Evolutionary conservation across 257 asterid species (phyloP).

Genomic region (Nicotiana attenuata): DNA sequence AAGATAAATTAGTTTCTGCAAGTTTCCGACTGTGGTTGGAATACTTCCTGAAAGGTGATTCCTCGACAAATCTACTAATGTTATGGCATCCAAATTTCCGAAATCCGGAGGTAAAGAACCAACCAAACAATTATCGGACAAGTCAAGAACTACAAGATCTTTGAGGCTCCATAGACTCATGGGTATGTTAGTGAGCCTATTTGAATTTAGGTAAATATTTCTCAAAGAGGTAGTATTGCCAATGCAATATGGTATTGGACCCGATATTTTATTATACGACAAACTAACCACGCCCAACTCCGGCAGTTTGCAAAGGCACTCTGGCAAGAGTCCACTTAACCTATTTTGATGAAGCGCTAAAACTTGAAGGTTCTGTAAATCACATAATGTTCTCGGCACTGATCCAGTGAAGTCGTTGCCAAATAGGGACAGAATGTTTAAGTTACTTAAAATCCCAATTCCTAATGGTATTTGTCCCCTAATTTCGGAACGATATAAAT

Average conservation of each 20-base stretch:
- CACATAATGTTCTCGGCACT: slow-evolving; percentile 18
- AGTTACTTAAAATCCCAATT: slow-evolving; percentile 32
- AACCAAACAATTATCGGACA: slow-evolving; percentile 26
- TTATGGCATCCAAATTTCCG: slow-evolving; percentile 12
- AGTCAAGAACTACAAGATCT: slow-evolving; percentile 17
- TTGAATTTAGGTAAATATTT: slow-evolving; percentile 17
- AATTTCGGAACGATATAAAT: slow-evolving; percentile 10
- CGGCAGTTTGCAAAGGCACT: slow-evolving; percentile 17
- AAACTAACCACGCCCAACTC: slow-evolving; percentile 15
- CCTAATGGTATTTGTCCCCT: slow-evolving; percentile 27
- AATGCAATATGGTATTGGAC: slow-evolving; percentile 26
- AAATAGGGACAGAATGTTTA: slow-evolving; percentile 6
- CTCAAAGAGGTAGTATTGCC: slow-evolving; percentile 22
- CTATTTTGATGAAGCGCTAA: slow-evolving; percentile 5
- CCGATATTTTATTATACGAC: slow-evolving; percentile 15
- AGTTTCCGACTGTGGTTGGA: slow-evolving; percentile 26
- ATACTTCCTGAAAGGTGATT: slow-evolving; percentile 29
- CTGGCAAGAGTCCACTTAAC: slow-evolving; percentile 21
- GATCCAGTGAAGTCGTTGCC: slow-evolving; percentile 26
- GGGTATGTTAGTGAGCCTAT: slow-evolving; percentile 29
- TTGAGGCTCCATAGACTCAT: slow-evolving; percentile 25
- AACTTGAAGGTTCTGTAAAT: slow-evolving; percentile 20
- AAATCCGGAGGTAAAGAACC: slow-evolving; percentile 31
- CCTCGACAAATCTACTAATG: slow-evolving; percentile 21
- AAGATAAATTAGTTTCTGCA: slow-evolving; percentile 17